Evolutionary conservation across 192 early-diverging fungal species (phyloP), one percentile per base, ranked within the genome.

Genomic region (Rhizophagus clarus): DNA sequence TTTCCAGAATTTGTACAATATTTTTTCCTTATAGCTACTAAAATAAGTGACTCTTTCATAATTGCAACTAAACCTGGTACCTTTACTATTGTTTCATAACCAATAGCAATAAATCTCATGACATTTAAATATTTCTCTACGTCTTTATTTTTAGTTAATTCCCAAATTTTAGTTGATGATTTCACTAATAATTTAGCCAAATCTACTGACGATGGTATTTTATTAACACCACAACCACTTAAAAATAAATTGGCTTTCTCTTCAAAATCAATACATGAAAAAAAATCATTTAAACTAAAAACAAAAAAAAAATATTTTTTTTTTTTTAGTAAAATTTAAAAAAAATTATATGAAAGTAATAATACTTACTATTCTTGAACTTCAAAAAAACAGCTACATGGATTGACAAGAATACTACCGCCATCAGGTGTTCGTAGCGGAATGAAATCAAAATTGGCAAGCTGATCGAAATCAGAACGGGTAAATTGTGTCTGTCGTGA

Each of bases 161-260:
- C 86, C 79, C 92, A 84, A 84, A 94, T 91, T 28, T 87, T 49
- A 1, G 84, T 71, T 5, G 93, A 91, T 1, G 88, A 82, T 2
- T 87, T 86, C 0, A 94, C 88, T 15, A 97, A 81, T 67, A 90
- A 84, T 14, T 86, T 79, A 0, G 95, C 89, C 34, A 96, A 77
- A 61, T 97, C 96, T 17, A 89, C 56, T 3, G 93, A 90, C 0
- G 92, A 89, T 0, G 96, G 96, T 68, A 94, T 91, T 37, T 93
- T 90, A 70, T 92, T 92, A 17, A 96, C 93, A 70, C 96, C 96
- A 79, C 96, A 97, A 4, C 90, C 86, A 28, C 90, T 89, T 66
- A 97, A 82, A 73, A 97, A 97, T 14, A 87, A 81, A 81, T 96
- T 93, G 12, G 93, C 95, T 3, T 83, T 60, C 0, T 83, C 62